These are phyloP conservation scores for Dianthus caryophyllus DNA, from an alignment of 148 eudicot species.

Conservation along the genomic window DNA sequence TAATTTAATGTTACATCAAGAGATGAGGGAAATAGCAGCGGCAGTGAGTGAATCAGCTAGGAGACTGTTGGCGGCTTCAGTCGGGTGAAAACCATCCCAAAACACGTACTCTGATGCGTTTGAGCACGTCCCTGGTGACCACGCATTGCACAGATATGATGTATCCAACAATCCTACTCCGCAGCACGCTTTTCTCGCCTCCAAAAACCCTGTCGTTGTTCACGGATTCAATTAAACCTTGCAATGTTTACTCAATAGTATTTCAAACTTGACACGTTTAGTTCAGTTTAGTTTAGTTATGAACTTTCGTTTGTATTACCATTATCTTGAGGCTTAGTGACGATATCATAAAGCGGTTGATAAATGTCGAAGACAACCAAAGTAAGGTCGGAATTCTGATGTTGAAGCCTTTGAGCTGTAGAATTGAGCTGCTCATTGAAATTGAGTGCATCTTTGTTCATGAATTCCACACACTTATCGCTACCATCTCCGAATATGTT, in stretches of 20 bases:
- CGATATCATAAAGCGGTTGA: conserved; percentile 45
- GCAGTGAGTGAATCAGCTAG: conserved; percentile 53
- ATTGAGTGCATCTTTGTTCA: conserved; percentile 45
- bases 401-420: conserved; percentile 42
- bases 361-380: conserved; percentile 55
- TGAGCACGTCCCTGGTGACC: conserved; percentile 69
- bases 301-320: conserved; percentile 26
- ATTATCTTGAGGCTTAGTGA: conserved; percentile 43
- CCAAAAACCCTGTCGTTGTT: conserved; percentile 57
- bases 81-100: conserved; percentile 89
- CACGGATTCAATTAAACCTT: conserved; percentile 1
- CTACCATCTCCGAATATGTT: conserved; percentile 48
- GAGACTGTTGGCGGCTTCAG: conserved; percentile 71
- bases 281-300: no score
- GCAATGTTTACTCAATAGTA: no score
- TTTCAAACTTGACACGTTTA: no score
- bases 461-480: conserved; percentile 43
- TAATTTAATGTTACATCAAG: no score
- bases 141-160: conserved; percentile 55
- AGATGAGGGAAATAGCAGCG: conserved; percentile 64
- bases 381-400: conserved; percentile 42
- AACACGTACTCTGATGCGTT: conserved; percentile 75
- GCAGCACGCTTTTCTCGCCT: conserved; percentile 83
- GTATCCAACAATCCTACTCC: conserved; percentile 75
- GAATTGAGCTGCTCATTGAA: conserved; percentile 54